A percentile compares a stretch with the other conserved stretches of the same genome.
Evolutionary conservation across 306 rosid species (phyloP).

Genomic region (Malus orientalis): DNA sequence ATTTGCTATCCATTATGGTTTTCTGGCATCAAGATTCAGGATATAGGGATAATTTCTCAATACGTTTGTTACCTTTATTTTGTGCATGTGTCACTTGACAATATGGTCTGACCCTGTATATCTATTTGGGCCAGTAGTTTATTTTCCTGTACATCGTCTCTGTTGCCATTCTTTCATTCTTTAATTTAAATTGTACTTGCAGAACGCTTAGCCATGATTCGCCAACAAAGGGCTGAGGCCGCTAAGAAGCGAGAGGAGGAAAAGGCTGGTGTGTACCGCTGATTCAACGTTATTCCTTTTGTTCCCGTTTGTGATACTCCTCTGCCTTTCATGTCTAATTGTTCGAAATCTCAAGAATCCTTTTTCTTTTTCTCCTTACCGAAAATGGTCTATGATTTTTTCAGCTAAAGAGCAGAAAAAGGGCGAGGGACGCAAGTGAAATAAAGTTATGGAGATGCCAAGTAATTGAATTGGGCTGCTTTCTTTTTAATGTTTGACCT

Average conservation of each 20-base stretch:
- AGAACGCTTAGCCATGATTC: conserved; percentile 81
- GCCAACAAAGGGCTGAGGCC: conserved; percentile 90
- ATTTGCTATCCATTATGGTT: not conserved
- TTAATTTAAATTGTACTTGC: conserved; percentile 12
- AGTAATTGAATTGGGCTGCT: not conserved
- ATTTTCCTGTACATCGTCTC: not conserved
- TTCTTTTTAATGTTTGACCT: not conserved
- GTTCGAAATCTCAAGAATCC: not conserved
- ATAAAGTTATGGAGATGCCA: not conserved
- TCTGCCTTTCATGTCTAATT: not conserved
- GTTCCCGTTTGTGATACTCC: not conserved
- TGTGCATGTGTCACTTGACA: not conserved
- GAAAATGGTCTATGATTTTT: not conserved
- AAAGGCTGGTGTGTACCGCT: conserved; percentile 59
- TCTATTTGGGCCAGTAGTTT: not conserved
- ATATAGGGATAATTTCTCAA: not conserved
- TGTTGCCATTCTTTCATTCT: not conserved
- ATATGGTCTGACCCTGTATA: not conserved
- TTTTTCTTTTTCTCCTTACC: not conserved
- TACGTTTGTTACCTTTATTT: not conserved
- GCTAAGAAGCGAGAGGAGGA: conserved; percentile 90
- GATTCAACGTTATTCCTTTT: not conserved
- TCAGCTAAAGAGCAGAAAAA: conserved; percentile 91
- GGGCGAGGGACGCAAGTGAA: conserved; percentile 68
- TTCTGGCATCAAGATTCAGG: not conserved